Conservation (phyloP, 2,329 filamentous ascomycete genomes). For the Aspergillus costaricaensis region DNA sequence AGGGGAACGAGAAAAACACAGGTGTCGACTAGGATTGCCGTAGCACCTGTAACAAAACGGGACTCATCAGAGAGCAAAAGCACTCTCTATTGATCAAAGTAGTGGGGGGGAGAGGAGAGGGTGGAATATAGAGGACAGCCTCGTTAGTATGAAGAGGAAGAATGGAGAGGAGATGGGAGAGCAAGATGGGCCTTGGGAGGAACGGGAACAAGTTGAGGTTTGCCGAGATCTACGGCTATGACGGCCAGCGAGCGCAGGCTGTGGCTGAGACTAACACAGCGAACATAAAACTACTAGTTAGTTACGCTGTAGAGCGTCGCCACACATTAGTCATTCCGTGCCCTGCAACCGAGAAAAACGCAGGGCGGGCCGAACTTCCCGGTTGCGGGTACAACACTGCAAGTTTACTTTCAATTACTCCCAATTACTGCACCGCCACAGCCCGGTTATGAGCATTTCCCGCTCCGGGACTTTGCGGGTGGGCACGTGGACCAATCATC, state of each 20-base stretch:
- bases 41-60: slow-evolving; percentile 41
- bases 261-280: slow-evolving; percentile 17
- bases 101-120: slow-evolving; percentile 9
- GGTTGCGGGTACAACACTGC: slow-evolving; percentile 1
- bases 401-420: background rate
- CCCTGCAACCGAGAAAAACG: background rate
- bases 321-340: background rate
- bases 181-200: background rate
- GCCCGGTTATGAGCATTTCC: slow-evolving; percentile 27
- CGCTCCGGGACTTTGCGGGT: slow-evolving; percentile 23
- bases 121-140: background rate
- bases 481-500: slow-evolving; percentile 5
- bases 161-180: slow-evolving; percentile 13
- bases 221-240: slow-evolving; percentile 31
- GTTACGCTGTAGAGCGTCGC: background rate
- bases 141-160: slow-evolving; percentile 8
- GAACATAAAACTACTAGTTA: no score
- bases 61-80: slow-evolving; percentile 44
- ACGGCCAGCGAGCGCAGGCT: slow-evolving; percentile 18
- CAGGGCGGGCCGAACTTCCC: slow-evolving; percentile 11
- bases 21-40: slow-evolving; percentile 45
- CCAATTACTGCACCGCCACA: slow-evolving; percentile 22
- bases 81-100: slow-evolving; percentile 29
- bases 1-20: slow-evolving; percentile 28
- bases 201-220: slow-evolving; percentile 11